Evolutionary conservation across 306 rosid species (phyloP).

Genomic region (Dryas drummondii): DNA sequence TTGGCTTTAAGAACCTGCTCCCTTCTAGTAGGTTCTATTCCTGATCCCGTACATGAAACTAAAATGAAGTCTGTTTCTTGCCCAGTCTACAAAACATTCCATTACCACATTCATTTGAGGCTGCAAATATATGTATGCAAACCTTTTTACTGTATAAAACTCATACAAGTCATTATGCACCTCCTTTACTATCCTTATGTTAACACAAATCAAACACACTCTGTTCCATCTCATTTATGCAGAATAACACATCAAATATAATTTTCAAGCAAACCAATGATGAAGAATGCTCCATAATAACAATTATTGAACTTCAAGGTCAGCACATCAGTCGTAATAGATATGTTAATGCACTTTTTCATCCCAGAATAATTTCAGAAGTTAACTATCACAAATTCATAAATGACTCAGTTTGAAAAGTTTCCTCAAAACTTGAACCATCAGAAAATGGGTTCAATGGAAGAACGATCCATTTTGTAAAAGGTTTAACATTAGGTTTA

Average conservation of each 20-base stretch:
- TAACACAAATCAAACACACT: not conserved
- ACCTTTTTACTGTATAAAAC: not conserved
- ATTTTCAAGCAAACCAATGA: not conserved
- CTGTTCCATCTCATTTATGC: conserved; percentile 2
- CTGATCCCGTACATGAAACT: conserved; percentile 94
- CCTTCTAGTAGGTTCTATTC: conserved; percentile 82
- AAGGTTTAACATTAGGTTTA: not conserved
- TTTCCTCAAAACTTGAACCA: not conserved
- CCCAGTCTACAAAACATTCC: conserved; percentile 68
- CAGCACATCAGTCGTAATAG: not conserved
- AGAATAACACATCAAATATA: not conserved
- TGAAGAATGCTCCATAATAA: not conserved
- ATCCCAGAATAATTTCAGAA: no score
- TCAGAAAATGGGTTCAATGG: not conserved
- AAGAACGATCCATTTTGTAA: not conserved
- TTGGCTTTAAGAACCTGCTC: conserved; percentile 98
- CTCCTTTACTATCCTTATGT: conserved; percentile 13
- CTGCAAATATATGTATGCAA: not conserved
- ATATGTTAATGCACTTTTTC: no score
- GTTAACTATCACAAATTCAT: no score
- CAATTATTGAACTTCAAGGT: not conserved
- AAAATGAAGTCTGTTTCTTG: conserved; percentile 93
- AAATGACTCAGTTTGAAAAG: not conserved
- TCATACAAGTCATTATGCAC: not conserved
- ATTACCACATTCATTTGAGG: conserved; percentile 29